These are phyloP conservation scores for Botrytis paeoniae DNA, from an alignment of 2,329 filamentous ascomycete species.

Conservation along the genomic window DNA sequence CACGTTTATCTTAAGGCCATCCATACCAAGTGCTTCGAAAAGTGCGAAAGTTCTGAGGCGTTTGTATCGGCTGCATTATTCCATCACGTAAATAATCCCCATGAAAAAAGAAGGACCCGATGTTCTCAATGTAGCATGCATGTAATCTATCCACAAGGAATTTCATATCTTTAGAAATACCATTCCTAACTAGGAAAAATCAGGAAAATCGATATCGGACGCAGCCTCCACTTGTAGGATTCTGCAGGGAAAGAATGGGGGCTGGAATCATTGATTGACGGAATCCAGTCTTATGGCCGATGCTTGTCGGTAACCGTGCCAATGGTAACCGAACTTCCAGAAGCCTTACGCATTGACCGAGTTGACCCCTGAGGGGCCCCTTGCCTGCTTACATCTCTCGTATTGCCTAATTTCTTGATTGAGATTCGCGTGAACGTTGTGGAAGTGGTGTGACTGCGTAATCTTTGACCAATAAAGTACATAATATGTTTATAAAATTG, in stretches of 20 bases:
- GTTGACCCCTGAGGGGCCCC: background rate
- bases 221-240: background rate
- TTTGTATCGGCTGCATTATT: background rate
- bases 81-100: background rate
- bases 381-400: slow-evolving; percentile 18
- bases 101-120: background rate
- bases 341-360: slow-evolving; percentile 14
- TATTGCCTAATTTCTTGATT: slow-evolving; percentile 10
- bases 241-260: slow-evolving; percentile 7
- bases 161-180: background rate
- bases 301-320: background rate
- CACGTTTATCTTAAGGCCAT: slow-evolving; percentile 3
- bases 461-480: slow-evolving; percentile 2
- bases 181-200: background rate
- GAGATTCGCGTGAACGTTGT: background rate
- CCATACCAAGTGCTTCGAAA: background rate
- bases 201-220: slow-evolving; percentile 9
- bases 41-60: background rate
- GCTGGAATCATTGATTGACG: slow-evolving; percentile 8
- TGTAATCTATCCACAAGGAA: slow-evolving; percentile 1
- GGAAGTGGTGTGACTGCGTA: background rate
- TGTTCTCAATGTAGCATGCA: background rate
- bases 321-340: background rate
- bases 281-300: background rate
- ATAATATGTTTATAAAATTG: slow-evolving; percentile 9